Evolutionary conservation across 495 filamentous ascomycete genomes (phyloP).

Genomic region (Trichoderma orchidacearum): DNA sequence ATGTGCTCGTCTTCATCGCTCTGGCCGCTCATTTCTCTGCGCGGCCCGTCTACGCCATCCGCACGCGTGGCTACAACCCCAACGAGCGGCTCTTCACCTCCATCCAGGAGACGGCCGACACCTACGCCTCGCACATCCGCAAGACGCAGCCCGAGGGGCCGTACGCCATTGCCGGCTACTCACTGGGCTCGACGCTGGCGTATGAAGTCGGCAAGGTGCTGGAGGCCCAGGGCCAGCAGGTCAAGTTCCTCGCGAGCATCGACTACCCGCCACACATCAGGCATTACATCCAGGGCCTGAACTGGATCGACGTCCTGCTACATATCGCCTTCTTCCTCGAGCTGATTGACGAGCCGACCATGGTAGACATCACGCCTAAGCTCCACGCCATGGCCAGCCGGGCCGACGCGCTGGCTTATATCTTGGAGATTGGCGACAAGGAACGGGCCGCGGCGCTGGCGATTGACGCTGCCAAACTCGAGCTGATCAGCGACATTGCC

Average conservation of each 20-base stretch:
- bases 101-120: slow-evolving; percentile 18
- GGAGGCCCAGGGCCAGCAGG: slow-evolving; percentile 13
- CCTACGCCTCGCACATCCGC: slow-evolving; percentile 31
- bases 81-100: slow-evolving; percentile 21
- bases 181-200: slow-evolving; percentile 36
- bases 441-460: slow-evolving; percentile 24
- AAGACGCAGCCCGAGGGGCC: slow-evolving; percentile 35
- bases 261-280: slow-evolving; percentile 42
- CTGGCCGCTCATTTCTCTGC: slow-evolving; percentile 25
- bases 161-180: slow-evolving; percentile 44
- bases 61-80: slow-evolving; percentile 36
- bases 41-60: slow-evolving; percentile 40
- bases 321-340: slow-evolving; percentile 36
- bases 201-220: slow-evolving; percentile 41
- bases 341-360: slow-evolving; percentile 22
- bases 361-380: slow-evolving; percentile 10
- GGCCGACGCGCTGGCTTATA: slow-evolving; percentile 13
- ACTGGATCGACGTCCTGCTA: slow-evolving; percentile 30
- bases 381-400: slow-evolving; percentile 7
- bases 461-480: slow-evolving; percentile 13
- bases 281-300: slow-evolving; percentile 31
- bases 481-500: slow-evolving; percentile 29
- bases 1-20: slow-evolving; percentile 41
- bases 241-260: slow-evolving; percentile 21
- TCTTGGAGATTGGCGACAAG: slow-evolving; percentile 14